Base-by-base conservation (phyloP, 345 rosid genomes). In the Rhizophora mangle region DNA sequence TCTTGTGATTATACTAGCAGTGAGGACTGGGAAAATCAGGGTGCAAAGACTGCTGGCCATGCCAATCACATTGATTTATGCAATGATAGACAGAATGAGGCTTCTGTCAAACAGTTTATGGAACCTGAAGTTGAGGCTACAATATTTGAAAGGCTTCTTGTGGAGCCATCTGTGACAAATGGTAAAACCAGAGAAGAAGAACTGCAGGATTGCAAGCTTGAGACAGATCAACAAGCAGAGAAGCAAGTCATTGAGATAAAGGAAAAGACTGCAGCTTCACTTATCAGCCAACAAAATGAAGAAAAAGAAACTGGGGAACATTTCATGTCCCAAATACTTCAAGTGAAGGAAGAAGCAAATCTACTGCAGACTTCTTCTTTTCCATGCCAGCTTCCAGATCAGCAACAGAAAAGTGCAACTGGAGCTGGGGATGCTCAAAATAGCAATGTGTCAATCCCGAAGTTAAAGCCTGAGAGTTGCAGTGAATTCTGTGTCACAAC, bases 181-280 rank as follows among this genome's bases (percentile, higher is more conserved):
- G 22, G 26, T 3, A 27, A 37, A 52, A 19, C 8, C 10, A 37
- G 9, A 15, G 55, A 26, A 24, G 74, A 43, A 1, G 68, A n/a
- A 32, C 15, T 6, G 56, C 8, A 5, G 30, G 64, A 64, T 54
- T 20, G 69, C 64, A 32, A 19, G 58, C 11, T 47, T 46, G 58
- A 29, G 29, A 75, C 64, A 58, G 78, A 68, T 22, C 71, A 58
- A 27, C 31, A 76, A 19, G 59, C 67, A 65, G 78, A 71, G 75
- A 72, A 74, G 71, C 53, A 67, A 39, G 74, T 65, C 49, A 5
- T 71, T 1, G 74, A 63, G 60, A 64, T 29, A 15, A 59, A 51
- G 30, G 76, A 57, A 49, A 70, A 52, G 30, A 37, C 18, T 0
- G 75, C 69, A 66, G 68, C 62, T 52, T 56, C 64, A 61, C 20